Evolutionary conservation across 2,329 filamentous ascomycete species (phyloP), one percentile per base, ranked within the genome.

Genomic region (Colletotrichum musae): DNA sequence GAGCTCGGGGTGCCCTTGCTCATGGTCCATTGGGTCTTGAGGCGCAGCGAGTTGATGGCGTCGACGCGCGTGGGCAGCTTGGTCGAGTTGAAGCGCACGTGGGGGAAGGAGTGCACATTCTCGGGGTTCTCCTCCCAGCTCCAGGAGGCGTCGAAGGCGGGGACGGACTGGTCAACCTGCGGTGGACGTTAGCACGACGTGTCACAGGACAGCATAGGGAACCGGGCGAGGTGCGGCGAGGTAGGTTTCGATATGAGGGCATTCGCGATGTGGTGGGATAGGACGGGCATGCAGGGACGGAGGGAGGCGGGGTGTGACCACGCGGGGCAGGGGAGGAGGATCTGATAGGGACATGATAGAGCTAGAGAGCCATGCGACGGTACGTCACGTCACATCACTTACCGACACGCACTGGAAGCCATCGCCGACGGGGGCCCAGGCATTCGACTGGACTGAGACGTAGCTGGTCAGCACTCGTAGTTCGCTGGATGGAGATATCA

Each of bases 61-160:
- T 74, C 73, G 64, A 79, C 62, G 70, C 72, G 56, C 21, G 71
- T 71, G 13, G 77, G 77, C 15, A 79, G 73, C 39, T 71, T 64
- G 6, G 69, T 70, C 52, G 74, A 72, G 32, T 73, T 72, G 57
- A 79, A 73, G 52, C 77, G 77, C 47, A 79, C 77, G 71, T 79
- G 77, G 62, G 77, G 77, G 69, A 75, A 79, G 4, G 77, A 79
- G 59, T 79, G 77, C 26, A 79, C 77, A 6, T 72, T 70, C 18
- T 70, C 69, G 6, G 72, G 71, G 45, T 75, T 67, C 56, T 70
- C 72, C 7, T 73, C 72, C 77, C 77, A 79, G 56, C 64, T 70
- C 77, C 77, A 79, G n/a, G 75, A 77, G 32, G 76, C 76, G 60
- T 78, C 77, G 36, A 79, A 78, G 5, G 75, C 70, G 28, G 76